phyloP scores from a whole-genome alignment of 2,329 filamentous ascomycete genomes.

The Fusarium subtropicale region DNA sequence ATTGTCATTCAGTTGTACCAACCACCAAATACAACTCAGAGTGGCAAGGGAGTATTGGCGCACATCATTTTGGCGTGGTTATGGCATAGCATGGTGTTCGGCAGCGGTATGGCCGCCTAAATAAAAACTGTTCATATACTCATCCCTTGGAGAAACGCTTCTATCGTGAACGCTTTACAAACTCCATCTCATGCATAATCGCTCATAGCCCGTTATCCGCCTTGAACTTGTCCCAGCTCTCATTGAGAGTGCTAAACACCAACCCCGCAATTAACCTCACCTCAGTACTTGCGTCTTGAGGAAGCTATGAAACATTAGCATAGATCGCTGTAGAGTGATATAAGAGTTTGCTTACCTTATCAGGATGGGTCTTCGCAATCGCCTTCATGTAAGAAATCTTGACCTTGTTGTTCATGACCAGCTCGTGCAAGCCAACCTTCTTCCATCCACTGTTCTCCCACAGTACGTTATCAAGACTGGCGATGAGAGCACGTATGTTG shows the following conservation, averaged over 20 bases:
- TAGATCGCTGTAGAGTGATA: not conserved
- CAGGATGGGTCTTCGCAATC: constrained; percentile 97
- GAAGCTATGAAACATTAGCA: constrained; percentile 59
- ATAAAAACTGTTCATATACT: constrained; percentile 42
- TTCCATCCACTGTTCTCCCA: constrained; percentile 97
- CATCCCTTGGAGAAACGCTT: constrained; percentile 38
- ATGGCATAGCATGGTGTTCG: constrained; percentile 47
- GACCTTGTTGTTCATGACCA: constrained; percentile 93
- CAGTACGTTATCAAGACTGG: constrained; percentile 86
- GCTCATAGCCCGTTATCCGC: constrained; percentile 71
- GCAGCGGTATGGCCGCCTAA: constrained; percentile 38
- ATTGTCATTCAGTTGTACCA: no score
- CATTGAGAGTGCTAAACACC: constrained; percentile 76
- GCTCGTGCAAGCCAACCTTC: constrained; percentile 92
- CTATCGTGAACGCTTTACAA: constrained; percentile 45
- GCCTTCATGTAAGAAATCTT: constrained; percentile 99
- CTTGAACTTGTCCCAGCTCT: constrained; percentile 81
- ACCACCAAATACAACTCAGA: not conserved
- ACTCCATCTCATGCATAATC: constrained; percentile 41
- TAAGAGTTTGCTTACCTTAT: constrained; percentile 77
- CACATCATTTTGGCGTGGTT: constrained; percentile 33
- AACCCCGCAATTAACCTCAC: constrained; percentile 72
- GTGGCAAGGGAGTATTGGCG: constrained; percentile 41
- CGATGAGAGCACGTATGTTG: constrained; percentile 87
- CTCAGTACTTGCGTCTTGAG: constrained; percentile 73